Evolutionary conservation across 495 filamentous ascomycete species (phyloP).

Genomic region (Chaetomium cochliodes): DNA sequence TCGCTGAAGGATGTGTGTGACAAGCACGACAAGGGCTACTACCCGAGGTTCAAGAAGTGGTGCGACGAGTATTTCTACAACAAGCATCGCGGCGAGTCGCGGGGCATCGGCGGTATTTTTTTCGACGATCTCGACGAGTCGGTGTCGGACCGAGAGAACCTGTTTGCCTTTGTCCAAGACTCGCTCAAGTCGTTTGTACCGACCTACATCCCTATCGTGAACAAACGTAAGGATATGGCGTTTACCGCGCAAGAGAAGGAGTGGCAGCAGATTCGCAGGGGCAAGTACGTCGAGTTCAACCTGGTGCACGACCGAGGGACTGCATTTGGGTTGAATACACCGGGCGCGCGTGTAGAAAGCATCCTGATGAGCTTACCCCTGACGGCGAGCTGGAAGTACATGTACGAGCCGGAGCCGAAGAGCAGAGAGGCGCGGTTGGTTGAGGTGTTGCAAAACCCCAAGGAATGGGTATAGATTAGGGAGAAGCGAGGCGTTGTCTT

Average conservation of each 20-base stretch:
- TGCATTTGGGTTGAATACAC: slow-evolving; percentile 89
- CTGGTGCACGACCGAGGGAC: slow-evolving; percentile 96
- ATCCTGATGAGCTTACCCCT: slow-evolving; percentile 96
- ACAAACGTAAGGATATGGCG: slow-evolving; percentile 84
- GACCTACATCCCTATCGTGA: slow-evolving; percentile 85
- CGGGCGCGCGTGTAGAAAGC: slow-evolving; percentile 87
- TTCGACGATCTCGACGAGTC: slow-evolving; percentile 94
- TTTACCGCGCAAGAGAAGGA: slow-evolving; percentile 81
- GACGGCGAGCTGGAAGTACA: slow-evolving; percentile 92
- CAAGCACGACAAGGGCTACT: slow-evolving; percentile 87
- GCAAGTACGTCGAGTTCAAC: slow-evolving; percentile 98
- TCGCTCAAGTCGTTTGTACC: slow-evolving; percentile 85
- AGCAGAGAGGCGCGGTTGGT: slow-evolving; percentile 74
- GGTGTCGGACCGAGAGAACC: slow-evolving; percentile 75
- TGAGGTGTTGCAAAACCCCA: slow-evolving; percentile 78
- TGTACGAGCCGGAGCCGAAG: slow-evolving; percentile 76
- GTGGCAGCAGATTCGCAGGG: slow-evolving; percentile 93
- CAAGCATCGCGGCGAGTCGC: slow-evolving; percentile 83
- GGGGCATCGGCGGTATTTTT: slow-evolving; percentile 95
- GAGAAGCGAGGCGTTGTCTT: slow-evolving; percentile 12
- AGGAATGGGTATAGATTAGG: slow-evolving; percentile 75
- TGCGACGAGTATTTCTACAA: slow-evolving; percentile 97
- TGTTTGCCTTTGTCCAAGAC: slow-evolving; percentile 88
- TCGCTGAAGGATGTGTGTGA: slow-evolving; percentile 92
- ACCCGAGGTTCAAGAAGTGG: slow-evolving; percentile 95